Evolutionary conservation across 2,329 filamentous ascomycete species (phyloP).

Genomic region (Xylaria sp.): DNA sequence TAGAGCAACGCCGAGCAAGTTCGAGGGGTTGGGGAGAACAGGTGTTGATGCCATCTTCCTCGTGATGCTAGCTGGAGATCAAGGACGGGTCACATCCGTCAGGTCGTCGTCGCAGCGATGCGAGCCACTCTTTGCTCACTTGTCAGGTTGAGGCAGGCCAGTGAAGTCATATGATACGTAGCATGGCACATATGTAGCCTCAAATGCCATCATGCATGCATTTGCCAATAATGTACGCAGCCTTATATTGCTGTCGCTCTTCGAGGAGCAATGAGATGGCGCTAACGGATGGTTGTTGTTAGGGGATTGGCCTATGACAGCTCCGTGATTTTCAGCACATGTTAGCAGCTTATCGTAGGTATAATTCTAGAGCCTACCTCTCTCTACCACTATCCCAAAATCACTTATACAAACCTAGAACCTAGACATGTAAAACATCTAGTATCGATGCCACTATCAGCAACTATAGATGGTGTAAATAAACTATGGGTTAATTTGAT

Average conservation of each 20-base stretch:
- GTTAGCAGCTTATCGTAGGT: too few relatives aligned
- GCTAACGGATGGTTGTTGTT: neutral
- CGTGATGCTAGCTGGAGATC: neutral
- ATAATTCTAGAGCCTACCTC: too few relatives aligned
- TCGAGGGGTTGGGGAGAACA: slow-evolving; percentile 57
- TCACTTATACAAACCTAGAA: too few relatives aligned
- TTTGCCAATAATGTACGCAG: neutral
- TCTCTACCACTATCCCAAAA: too few relatives aligned
- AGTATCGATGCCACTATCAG: too few relatives aligned
- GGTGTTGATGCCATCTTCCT: slow-evolving; percentile 51
- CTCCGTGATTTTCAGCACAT: too few relatives aligned
- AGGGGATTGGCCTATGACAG: neutral
- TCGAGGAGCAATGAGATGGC: neutral
- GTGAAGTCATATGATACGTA: neutral
- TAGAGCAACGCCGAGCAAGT: slow-evolving; percentile 73
- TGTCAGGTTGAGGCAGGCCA: neutral
- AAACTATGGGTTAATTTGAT: too few relatives aligned
- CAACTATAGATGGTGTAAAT: too few relatives aligned
- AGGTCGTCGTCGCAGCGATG: neutral
- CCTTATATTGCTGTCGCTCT: neutral
- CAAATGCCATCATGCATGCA: neutral
- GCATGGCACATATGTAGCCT: neutral
- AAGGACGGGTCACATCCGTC: neutral
- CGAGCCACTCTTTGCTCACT: neutral
- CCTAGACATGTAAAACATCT: too few relatives aligned